Conservation (phyloP, 768 basidiomycete species). For the Termitomyces eurrhizus region DNA sequence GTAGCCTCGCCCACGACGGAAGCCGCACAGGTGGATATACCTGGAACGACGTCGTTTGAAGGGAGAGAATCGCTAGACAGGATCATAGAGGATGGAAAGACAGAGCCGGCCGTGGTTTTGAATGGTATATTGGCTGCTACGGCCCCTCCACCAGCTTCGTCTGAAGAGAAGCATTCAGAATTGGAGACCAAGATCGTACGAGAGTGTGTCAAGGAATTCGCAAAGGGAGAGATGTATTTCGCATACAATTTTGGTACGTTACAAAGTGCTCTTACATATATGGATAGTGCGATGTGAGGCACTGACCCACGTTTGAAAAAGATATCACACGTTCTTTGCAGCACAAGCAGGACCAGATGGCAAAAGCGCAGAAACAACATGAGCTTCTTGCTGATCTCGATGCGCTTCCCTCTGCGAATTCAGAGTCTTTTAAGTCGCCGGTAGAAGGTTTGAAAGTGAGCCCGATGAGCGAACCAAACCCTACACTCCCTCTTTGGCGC, state of each 20-base stretch:
- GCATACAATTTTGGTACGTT: slow-evolving; percentile 76
- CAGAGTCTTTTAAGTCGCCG: slow-evolving; percentile 10
- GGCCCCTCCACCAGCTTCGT: slow-evolving; percentile 56
- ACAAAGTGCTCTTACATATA: not conserved
- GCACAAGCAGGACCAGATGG: slow-evolving; percentile 66
- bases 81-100: slow-evolving; percentile 41
- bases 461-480: slow-evolving; percentile 64
- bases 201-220: slow-evolving; percentile 73
- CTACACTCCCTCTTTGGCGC: slow-evolving; percentile 85
- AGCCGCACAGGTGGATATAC: slow-evolving; percentile 3
- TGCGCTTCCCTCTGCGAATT: slow-evolving; percentile 35
- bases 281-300: not conserved
- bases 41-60: slow-evolving; percentile 11
- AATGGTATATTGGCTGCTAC: slow-evolving; percentile 54
- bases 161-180: slow-evolving; percentile 68
- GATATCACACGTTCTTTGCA: slow-evolving; percentile 83
- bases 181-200: slow-evolving; percentile 81
- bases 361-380: slow-evolving; percentile 55
- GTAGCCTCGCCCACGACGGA: slow-evolving; percentile 9
- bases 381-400: slow-evolving; percentile 59
- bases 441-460: slow-evolving; percentile 35
- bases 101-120: slow-evolving; percentile 50
- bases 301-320: slow-evolving; percentile 21
- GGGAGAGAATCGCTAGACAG: slow-evolving; percentile 37
- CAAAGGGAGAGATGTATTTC: slow-evolving; percentile 89